Conservation (phyloP, 176 grass and related monocot genomes). For the Elaeis guineensis region DNA sequence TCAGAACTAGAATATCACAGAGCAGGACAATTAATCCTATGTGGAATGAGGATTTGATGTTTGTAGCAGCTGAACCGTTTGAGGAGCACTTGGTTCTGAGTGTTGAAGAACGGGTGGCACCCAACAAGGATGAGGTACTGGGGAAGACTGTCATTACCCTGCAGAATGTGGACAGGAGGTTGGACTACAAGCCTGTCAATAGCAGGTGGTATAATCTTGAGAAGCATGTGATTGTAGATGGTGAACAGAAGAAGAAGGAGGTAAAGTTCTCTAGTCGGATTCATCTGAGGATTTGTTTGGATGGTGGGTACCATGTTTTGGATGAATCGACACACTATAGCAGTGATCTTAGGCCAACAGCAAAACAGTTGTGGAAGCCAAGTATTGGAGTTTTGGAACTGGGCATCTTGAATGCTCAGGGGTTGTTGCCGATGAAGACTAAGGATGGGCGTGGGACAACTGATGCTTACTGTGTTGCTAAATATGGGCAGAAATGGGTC, state of each 20-base stretch:
- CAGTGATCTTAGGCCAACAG: constrained; percentile 65
- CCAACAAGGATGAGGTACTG: constrained; percentile 51
- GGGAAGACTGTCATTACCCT: constrained; percentile 38
- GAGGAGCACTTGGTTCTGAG: constrained; percentile 57
- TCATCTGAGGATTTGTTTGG: constrained; percentile 54
- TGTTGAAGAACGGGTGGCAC: constrained; percentile 47
- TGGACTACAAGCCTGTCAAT: no score
- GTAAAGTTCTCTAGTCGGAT: constrained; percentile 57
- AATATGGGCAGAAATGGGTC: constrained; percentile 72
- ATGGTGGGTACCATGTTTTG: constrained; percentile 71
- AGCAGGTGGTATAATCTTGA: constrained; percentile 52
- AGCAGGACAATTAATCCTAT: constrained; percentile 45
- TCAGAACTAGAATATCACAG: constrained; percentile 29
- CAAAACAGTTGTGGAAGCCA: constrained; percentile 55
- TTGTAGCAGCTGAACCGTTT: constrained; percentile 58
- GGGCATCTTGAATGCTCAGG: constrained; percentile 54
- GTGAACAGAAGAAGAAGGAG: constrained; percentile 48
- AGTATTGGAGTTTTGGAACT: constrained; percentile 59
- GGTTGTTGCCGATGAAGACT: constrained; percentile 53
- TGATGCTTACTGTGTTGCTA: constrained; percentile 64
- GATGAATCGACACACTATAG: constrained; percentile 72
- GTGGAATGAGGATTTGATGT: constrained; percentile 72
- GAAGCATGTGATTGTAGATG: constrained; percentile 57
- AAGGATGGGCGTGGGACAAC: constrained; percentile 71
- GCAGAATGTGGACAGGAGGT: no score